These are phyloP conservation scores for Aspergillus caelatus DNA, from an alignment of 2,329 filamentous ascomycete genomes.

Conservation along the genomic window DNA sequence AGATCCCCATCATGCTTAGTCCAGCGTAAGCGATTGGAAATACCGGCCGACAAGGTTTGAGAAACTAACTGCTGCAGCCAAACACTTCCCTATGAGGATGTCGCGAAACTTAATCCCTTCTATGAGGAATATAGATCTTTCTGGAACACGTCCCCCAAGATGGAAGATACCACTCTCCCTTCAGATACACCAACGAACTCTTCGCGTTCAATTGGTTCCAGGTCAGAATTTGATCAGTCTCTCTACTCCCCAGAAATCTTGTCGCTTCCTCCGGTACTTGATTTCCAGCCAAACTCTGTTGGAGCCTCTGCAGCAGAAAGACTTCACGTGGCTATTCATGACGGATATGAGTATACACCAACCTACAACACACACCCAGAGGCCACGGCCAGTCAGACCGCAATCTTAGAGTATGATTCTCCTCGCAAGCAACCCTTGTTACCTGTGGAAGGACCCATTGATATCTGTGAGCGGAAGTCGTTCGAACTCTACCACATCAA, in stretches of 20 bases:
- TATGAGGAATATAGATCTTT: slow-evolving; percentile 27
- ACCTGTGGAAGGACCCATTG: slow-evolving; percentile 5
- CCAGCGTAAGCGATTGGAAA: slow-evolving; percentile 26
- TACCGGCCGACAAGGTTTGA: background rate
- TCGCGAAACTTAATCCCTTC: slow-evolving; percentile 31
- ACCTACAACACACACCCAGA: slow-evolving; percentile 14
- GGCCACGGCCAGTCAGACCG: slow-evolving; percentile 15
- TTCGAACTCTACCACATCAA: slow-evolving; percentile 9
- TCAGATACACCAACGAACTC: slow-evolving; percentile 20
- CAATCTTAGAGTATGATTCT: slow-evolving; percentile 15
- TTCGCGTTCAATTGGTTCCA: slow-evolving; percentile 14
- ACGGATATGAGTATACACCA: slow-evolving; percentile 17
- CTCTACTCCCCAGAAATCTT: slow-evolving; percentile 14
- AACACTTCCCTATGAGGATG: slow-evolving; percentile 28
- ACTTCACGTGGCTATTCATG: slow-evolving; percentile 13
- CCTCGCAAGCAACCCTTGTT: slow-evolving; percentile 2
- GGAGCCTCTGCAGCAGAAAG: slow-evolving; percentile 3
- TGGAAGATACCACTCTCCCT: slow-evolving; percentile 12
- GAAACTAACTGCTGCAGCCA: slow-evolving; percentile 19
- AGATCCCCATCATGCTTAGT: slow-evolving; percentile 33
- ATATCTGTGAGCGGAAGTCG: background rate
- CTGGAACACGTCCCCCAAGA: slow-evolving; percentile 21
- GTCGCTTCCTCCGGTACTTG: slow-evolving; percentile 10
- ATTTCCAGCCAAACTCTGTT: background rate
- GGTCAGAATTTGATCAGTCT: slow-evolving; percentile 9